Evolutionary conservation across 805 yeast genomes (phyloP).

Genomic region (Candida quercuum): DNA sequence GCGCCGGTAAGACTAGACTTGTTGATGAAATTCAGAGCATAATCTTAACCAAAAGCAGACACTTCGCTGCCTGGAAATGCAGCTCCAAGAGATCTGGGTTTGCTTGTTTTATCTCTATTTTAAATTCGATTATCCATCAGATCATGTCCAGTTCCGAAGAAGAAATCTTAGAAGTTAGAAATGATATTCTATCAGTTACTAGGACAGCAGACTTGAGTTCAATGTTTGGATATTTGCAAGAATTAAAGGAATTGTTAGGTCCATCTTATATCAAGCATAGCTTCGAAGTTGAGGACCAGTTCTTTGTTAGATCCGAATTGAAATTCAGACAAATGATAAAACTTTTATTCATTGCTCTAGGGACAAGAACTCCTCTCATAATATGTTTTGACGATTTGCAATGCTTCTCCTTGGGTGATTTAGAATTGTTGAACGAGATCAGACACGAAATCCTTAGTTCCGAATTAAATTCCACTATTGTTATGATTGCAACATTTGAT

Average conservation of each 20-base stretch:
- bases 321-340: constrained; percentile 38
- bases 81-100: constrained; percentile 30
- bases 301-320: constrained; percentile 31
- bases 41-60: constrained; percentile 27
- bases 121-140: constrained; percentile 35
- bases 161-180: constrained; percentile 35
- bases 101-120: constrained; percentile 31
- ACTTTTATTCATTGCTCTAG: constrained; percentile 35
- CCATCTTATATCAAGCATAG: constrained; percentile 29
- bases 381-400: constrained; percentile 42
- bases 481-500: constrained; percentile 23
- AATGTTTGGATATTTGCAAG: constrained; percentile 39
- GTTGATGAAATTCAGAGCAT: constrained; percentile 33
- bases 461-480: constrained; percentile 21
- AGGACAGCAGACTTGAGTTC: constrained; percentile 35
- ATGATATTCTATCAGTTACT: constrained; percentile 30
- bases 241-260: constrained; percentile 38
- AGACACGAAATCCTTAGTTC: constrained; percentile 20
- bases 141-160: constrained; percentile 33
- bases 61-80: constrained; percentile 26
- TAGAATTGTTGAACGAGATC: constrained; percentile 24
- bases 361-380: constrained; percentile 35
- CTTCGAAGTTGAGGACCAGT: constrained; percentile 13
- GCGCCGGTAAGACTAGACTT: constrained; percentile 41
- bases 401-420: constrained; percentile 31